Conservation (phyloP, 805 yeast genomes). For the Cyberlindnera bimundalis region DNA sequence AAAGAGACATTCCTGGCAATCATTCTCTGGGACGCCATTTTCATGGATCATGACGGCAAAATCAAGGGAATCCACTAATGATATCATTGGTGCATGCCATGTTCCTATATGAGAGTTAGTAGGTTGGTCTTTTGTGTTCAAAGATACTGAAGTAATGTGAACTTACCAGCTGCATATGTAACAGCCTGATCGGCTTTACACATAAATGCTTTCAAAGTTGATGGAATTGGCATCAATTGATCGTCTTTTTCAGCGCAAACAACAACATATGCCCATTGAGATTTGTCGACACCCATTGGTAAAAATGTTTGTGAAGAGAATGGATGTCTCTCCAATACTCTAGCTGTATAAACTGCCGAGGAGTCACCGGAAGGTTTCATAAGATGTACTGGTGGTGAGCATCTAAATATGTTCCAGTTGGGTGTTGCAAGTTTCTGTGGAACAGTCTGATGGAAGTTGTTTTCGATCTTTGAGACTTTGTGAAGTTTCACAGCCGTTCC, state of each 20-base stretch:
- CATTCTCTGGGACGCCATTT: conserved; percentile 73
- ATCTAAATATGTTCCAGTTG: conserved; percentile 80
- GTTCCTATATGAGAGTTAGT: conserved; percentile 43
- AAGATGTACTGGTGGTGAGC: conserved; percentile 70
- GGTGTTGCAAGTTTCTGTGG: conserved; percentile 50
- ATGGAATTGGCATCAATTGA: conserved; percentile 59
- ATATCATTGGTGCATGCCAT: conserved; percentile 98
- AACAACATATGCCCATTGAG: conserved; percentile 61
- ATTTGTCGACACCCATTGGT: conserved; percentile 76
- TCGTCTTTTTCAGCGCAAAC: conserved; percentile 62
- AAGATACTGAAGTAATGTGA: background rate
- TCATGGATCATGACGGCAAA: conserved; percentile 90
- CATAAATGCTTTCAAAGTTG: conserved; percentile 59
- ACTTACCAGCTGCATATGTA: conserved; percentile 64
- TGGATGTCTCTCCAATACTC: conserved; percentile 88
- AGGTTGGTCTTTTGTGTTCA: conserved; percentile 6
- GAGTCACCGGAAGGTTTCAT: conserved; percentile 11
- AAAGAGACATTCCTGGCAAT: conserved; percentile 76
- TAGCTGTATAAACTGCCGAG: conserved; percentile 28
- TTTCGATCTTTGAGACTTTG: conserved; percentile 65
- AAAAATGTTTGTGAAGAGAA: conserved; percentile 82
- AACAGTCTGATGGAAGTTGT: conserved; percentile 46
- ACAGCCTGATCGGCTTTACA: conserved; percentile 85
- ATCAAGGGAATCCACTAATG: conserved; percentile 63
- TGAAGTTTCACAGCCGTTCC: conserved; percentile 87